Evolutionary conservation across 75 land plant genomes (phyloP), one percentile per base, ranked within the genome.

Genomic region (Isoetes taiwanensis): DNA sequence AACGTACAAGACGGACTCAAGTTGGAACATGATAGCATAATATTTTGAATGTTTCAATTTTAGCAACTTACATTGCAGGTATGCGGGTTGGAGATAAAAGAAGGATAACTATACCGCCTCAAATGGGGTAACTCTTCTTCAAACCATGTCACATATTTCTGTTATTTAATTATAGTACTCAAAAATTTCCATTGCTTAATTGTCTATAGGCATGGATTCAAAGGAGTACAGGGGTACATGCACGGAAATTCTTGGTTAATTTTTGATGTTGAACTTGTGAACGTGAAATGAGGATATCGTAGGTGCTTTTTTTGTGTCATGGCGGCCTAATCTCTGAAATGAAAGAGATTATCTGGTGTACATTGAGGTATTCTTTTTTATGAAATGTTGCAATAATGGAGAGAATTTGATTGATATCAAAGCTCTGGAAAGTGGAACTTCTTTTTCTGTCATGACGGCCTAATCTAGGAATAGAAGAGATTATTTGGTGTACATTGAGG

Each of bases 31-130:
- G 6, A 48, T 27, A 14, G 25, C 37, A 43, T 19, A 62, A 43
- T 60, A 32, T 30, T 58, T 17, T 17, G 11, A 30, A 52, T 28
- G 19, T 60, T n/a, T 25, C 35, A 28, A 32, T 32, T 8, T 19
- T 53, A 64, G 16, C 54, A 54, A 28, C 1, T 16, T 50, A 9
- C 46, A 29, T 8, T 52, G 30, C 73, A 90, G 97, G 97, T 21
- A 93, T 93, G 98, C 72, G 96, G 6, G 66, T 93, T 56, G 98
- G 98, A 23, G 98, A 93, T 69, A 93, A 93, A 65, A 67, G 98
- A 43, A 81, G 83, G 30, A 66, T 93, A 30, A 75, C 78, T 31
- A 81, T 93, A 43, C 98, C 98, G 28, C 98, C 98, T 39, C 42
- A 66, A 12, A 83, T 93, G 90, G 98, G 82, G 97, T 90, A 59